These are phyloP conservation scores for Apostasia ramifera DNA, from an alignment of 106 monocot species.

Conservation along the genomic window DNA sequence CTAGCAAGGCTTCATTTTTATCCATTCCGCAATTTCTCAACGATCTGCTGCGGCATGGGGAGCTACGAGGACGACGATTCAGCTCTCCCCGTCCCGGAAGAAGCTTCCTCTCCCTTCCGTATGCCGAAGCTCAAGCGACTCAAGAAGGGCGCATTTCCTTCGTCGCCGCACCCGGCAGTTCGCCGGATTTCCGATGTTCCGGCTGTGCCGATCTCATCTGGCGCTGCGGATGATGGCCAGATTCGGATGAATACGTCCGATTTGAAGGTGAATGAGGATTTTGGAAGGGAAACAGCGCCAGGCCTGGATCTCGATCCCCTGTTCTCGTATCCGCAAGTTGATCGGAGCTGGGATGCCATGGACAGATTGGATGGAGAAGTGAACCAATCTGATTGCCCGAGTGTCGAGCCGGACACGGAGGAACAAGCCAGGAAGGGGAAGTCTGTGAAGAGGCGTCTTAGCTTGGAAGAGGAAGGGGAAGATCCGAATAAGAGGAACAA, in stretches of 20 bases:
- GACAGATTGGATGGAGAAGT: not conserved
- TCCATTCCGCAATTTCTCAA: too few species aligned
- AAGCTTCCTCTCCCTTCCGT: conserved; percentile 16
- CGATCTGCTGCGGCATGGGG: conserved; percentile 4
- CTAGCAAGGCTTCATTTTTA: too few species aligned
- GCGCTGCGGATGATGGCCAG: not conserved
- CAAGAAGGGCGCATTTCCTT: conserved; percentile 24
- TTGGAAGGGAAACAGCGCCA: not conserved
- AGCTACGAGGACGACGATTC: conserved; percentile 27
- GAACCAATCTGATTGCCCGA: not conserved
- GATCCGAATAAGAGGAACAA: conserved; percentile 27
- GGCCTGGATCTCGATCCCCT: conserved; percentile 58
- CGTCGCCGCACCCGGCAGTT: not conserved
- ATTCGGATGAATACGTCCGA: not conserved
- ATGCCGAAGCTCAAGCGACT: conserved; percentile 34
- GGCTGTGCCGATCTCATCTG: not conserved
- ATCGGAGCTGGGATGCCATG: conserved; percentile 5
- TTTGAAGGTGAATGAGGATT: not conserved
- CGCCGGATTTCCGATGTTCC: not conserved
- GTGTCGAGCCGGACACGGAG: not conserved
- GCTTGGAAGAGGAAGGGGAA: conserved; percentile 27
- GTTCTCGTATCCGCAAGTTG: conserved; percentile 20
- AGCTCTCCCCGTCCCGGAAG: conserved; percentile 11
- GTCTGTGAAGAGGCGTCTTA: conserved; percentile 50
- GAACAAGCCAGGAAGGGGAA: not conserved